Base-by-base conservation (phyloP, 768 basidiomycete genomes). In the Boletus vermiculosoides region DNA sequence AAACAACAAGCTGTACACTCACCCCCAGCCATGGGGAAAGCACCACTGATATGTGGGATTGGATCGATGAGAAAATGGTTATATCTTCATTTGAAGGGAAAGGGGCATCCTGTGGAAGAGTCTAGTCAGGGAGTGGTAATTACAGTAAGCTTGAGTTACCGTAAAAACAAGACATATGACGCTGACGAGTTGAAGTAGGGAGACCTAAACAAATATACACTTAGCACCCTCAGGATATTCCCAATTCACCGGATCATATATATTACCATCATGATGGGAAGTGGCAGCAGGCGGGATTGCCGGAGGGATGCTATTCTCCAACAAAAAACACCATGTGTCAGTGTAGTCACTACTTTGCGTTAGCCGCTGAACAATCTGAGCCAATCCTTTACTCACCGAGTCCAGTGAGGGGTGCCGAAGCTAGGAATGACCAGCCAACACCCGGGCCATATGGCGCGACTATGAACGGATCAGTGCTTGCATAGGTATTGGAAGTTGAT, bases 141-240 rank as follows among this genome's bases (percentile, higher is more conserved):
- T 45, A 33, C 18, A n/a, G 2, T 9, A 23, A n/a, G 33, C 5
- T 16, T 9, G n/a, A 48, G 54, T 28, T 9, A 58, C 63, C 0
- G 1, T 18, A 3, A 44, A 1, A 8, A 8, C 52, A 28, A 60
- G 25, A 23, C 37, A 51, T 50, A 16, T 57, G 23, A 67, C 13
- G n/a, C 68, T 66, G n/a, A 22, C 22, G 2, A 67, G 49, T 50
- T 67, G 66, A 16, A 66, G 28, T 5, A 28, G 28, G 28, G 28
- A 28, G n/a, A n/a, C n/a, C n/a, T n/a, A n/a, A n/a, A n/a, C n/a
- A n/a, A n/a, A n/a, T n/a, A n/a, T n/a, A n/a, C 28, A 28, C 28
- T 28, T 28, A 28, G 28, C 28, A 28, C 2, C 28, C 28, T 5
- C 3, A 28, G 6, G 28, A 28, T 28, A 28, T 28, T 28, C 28